Percentiles rank a stretch among this genome's conserved stretches.
Evolutionary conservation across 805 yeast species (phyloP).

Genomic region (Cyberlindnera amylophila): DNA sequence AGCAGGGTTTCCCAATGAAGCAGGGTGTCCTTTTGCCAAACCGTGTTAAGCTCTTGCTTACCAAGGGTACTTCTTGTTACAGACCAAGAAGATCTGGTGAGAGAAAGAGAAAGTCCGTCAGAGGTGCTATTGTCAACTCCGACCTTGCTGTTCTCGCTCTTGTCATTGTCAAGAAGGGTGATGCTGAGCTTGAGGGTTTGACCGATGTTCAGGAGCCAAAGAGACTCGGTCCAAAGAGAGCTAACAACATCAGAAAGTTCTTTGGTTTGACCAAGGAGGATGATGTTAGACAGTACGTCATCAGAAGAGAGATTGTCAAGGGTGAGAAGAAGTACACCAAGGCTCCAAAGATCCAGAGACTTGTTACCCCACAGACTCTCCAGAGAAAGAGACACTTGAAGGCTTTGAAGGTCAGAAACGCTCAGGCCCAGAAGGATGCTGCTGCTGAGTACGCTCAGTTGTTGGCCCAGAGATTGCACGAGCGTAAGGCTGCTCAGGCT

Average conservation of each 20-base stretch:
- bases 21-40: conserved; percentile 99
- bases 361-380: conserved; percentile 97
- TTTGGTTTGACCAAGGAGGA: conserved; percentile 89
- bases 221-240: conserved; percentile 99
- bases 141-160: conserved; percentile 95
- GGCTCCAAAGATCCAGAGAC: conserved; percentile 99
- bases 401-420: conserved; percentile 91
- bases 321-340: conserved; percentile 98
- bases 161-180: conserved; percentile 96
- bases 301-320: conserved; percentile 97
- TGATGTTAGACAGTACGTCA: conserved; percentile 72
- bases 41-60: conserved; percentile 94
- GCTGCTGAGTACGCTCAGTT: conserved; percentile 99
- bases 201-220: conserved; percentile 94
- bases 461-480: conserved; percentile 96
- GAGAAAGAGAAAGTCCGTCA: conserved; percentile 99
- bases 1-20: conserved; percentile 99
- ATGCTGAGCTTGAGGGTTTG: conserved; percentile 89
- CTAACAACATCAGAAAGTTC: conserved; percentile 99
- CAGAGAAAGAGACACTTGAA: conserved; percentile 98
- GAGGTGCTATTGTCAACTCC: conserved; percentile 98
- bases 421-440: conserved; percentile 99
- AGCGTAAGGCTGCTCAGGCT: conserved; percentile 97
- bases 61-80: conserved; percentile 97
- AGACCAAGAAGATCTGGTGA: conserved; percentile 99